Evolutionary conservation across 257 asterid genomes (phyloP), one percentile per base, ranked within the genome.

Genomic region (Petunia axillaris): DNA sequence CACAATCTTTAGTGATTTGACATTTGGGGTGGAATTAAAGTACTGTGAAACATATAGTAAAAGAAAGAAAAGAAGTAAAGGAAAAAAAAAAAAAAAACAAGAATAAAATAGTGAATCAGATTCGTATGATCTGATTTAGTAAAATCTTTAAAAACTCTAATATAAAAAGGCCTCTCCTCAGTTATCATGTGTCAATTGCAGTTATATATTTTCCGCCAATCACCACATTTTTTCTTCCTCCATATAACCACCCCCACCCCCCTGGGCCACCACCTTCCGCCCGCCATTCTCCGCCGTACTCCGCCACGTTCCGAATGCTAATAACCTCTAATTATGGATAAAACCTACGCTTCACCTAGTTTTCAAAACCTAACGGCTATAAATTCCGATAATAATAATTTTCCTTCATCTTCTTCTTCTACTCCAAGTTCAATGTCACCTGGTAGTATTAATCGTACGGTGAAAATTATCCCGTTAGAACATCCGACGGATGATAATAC

Each of bases 291-390:
- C 64, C 65, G 54, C 64, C 54, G 5, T 7, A 37, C 11, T 11
- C 14, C 53, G 80, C 76, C 48, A 58, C 37, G 36, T n/a, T 74
- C 44, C 8, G 65, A 40, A 35, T 36, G 6, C 35, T 2, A 38
- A 73, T 7, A 11, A 50, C 40, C 60, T 15, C 40, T 37, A 78
- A 55, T 55, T 77, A 86, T 87, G 89, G 88, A 90, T 85, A 75
- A 71, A 43, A 83, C 84, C 40, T 81, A 89, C 87, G 91, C 94
- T 39, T 90, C 98, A 10, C 94, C 98, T 62, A 92, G 98, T 86
- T 86, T 84, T 60, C 88, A 84, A 57, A 91, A 93, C 87, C 94
- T 95, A 39, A 58, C 86, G 67, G 83, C 66, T 0, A 83, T 76
- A 6, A 79, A 44, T 41, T 25, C 80, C 4, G 41, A 11, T 7